Evolutionary conservation across 495 filamentous ascomycete species (phyloP), one percentile per base, ranked within the genome.

Genomic region (Talaromyces wortmannii): DNA sequence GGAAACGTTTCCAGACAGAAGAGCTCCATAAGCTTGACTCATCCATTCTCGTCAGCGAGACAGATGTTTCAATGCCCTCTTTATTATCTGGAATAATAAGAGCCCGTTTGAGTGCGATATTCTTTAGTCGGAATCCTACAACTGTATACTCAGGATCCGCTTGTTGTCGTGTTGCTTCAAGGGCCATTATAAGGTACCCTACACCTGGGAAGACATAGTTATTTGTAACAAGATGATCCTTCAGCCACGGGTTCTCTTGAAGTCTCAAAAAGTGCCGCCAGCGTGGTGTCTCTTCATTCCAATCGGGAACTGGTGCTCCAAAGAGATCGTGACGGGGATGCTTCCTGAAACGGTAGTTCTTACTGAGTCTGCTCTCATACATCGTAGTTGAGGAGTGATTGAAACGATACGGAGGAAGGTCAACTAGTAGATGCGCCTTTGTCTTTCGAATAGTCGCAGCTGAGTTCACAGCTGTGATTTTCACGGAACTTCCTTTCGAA

Each of bases 221-320:
- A 0, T 63, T 65, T 18, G 74, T 63, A 1, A 77, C 62, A 31
- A 64, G 55, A 53, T 78, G 73, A 31, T 77, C 67, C 10, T 52
- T 53, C 0, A 78, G 29, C 75, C 75, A 78, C 6, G 76, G 76
- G 3, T 71, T 57, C 16, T 75, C 71, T 7, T 65, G 53, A n/a
- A 72, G 48, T n/a, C 66, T 54, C 4, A 80, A 36, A 43, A 72
- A 65, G 45, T 73, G 63, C 31, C 74, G 59, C 74, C 75, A 81
- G 23, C 59, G 60, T 0, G 70, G 70, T 43, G 63, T 59, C 15
- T 61, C 52, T 0, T 52, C 13, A 50, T 67, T 59, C 58, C 62
- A 67, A 55, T 67, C 66, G 8, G 59, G 32, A 29, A 64, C 64
- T 10, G 61, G 67, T 2, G 62, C 60, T 46, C 69, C 67, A 13